Base-by-base conservation (phyloP, 208 protist species). In the Acanthamoeba triangularis region DNA sequence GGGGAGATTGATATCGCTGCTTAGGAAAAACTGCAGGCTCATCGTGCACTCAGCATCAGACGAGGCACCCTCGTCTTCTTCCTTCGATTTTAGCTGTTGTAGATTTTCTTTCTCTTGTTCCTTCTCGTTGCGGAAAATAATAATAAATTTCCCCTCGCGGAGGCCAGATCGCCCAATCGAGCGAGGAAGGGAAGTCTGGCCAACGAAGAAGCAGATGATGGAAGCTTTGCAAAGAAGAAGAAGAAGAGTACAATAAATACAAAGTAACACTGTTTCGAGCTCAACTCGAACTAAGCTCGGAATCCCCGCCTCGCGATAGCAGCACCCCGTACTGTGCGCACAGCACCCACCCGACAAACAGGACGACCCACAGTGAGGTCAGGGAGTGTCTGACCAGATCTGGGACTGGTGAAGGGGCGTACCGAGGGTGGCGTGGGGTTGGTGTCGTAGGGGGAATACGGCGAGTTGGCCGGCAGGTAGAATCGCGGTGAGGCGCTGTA, bases 381-480 rank as follows among this genome's bases (percentile, higher is more conserved):
- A 25, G 4, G 54, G 14, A 59, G 23, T 59, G 54, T 18, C 14
- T n/a, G n/a, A n/a, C 25, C 7, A 63, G 16, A 1, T 10, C 56
- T n/a, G n/a, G n/a, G n/a, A 4, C 20, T 14, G n/a, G 61, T 33
- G n/a, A 28, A 69, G 61, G 23, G 13, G 16, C 16, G 23, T 80
- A 80, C 72, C 33, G 72, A 80, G 14, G 72, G 72, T 7, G 72
- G 72, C 20, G 72, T 80, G 33, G 80, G 80, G 16, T 54, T 90
- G 80, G 80, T 90, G 5, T 90, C 52, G 47, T 90, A 90, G 49
- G 80, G 80, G 6, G 80, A 90, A 37, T 90, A 90, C 20, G 80
- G 80, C 44, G 80, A 90, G 49, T 90, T 63, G 25, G 49, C 3
- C 20, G 72, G 72, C 44, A 90, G 28, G 49, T 33, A 90, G 80